A percentile compares a stretch with the other conserved stretches of the same genome.
These are phyloP conservation scores for Kentomonas sorsogonicus DNA, from an alignment of 208 protist species.

Conservation along the genomic window DNA sequence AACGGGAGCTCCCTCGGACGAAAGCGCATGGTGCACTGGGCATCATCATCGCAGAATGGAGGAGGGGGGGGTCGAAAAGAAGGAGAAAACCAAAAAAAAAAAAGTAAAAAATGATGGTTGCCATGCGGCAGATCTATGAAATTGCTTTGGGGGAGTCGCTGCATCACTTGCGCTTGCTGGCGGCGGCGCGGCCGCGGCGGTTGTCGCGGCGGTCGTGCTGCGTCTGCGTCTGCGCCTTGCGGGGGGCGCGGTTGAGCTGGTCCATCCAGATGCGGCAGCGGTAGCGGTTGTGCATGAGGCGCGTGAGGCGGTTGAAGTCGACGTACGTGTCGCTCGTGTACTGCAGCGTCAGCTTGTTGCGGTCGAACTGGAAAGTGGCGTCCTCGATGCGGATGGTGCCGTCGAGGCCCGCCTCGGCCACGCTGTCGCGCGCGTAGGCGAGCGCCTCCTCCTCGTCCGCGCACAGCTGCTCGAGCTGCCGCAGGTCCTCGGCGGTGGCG, in stretches of 20 bases:
- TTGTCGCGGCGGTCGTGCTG: slow-evolving; percentile 17
- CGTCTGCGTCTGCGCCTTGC: slow-evolving; percentile 7
- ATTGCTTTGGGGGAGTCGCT: too few species aligned
- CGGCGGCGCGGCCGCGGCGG: too few species aligned
- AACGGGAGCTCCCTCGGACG: too few species aligned
- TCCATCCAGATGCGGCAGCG: slow-evolving; percentile 90
- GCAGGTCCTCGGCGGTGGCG: slow-evolving; percentile 43
- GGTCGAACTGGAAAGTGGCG: slow-evolving; percentile 84
- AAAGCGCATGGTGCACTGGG: too few species aligned
- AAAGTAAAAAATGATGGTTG: slow-evolving; percentile 2
- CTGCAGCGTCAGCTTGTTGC: slow-evolving; percentile 84
- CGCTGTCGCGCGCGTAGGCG: slow-evolving; percentile 38
- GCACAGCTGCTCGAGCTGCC: slow-evolving; percentile 29
- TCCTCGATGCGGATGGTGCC: slow-evolving; percentile 61
- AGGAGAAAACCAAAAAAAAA: slow-evolving; percentile 7
- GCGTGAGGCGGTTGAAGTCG: slow-evolving; percentile 76
- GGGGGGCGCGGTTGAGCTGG: slow-evolving; percentile 70
- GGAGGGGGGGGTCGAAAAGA: slow-evolving; percentile 12
- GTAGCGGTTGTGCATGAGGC: slow-evolving; percentile 64
- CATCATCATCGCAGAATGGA: too few species aligned
- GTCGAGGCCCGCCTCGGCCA: slow-evolving; percentile 38
- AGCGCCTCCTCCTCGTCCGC: slow-evolving; percentile 55
- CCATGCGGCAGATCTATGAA: too few species aligned
- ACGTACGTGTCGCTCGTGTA: slow-evolving; percentile 73
- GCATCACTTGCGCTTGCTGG: too few species aligned